phyloP scores from a whole-genome alignment of 345 rosid genomes.

The Raphanus sativus region DNA sequence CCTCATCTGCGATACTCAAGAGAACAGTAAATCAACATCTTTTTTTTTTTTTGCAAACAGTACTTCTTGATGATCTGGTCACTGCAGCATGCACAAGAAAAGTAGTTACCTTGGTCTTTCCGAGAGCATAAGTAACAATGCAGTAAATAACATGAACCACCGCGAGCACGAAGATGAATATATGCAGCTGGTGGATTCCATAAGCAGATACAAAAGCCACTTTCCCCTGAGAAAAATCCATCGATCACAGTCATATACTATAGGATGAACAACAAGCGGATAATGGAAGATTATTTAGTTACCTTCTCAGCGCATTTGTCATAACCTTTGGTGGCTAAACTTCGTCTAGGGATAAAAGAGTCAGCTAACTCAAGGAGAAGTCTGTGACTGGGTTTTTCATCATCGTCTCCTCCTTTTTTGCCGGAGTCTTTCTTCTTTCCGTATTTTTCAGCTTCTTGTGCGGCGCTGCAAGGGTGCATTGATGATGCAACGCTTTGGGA shows the following conservation, averaged over 20 bases:
- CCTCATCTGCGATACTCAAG: background rate
- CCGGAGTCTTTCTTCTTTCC: background rate
- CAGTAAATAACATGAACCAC: constrained; percentile 1
- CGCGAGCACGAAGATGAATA: background rate
- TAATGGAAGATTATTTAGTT: background rate
- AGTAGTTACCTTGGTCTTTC: background rate
- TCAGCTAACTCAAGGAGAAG: background rate
- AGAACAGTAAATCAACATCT: background rate
- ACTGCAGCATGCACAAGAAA: background rate
- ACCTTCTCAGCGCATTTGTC: background rate
- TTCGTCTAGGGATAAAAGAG: background rate
- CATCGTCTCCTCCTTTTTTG: background rate
- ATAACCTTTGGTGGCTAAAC: background rate
- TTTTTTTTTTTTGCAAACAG: background rate
- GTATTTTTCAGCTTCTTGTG: background rate
- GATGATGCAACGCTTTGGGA: background rate
- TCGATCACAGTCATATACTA: background rate
- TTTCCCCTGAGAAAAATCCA: background rate
- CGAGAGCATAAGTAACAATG: background rate
- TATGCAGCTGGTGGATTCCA: constrained; percentile 1
- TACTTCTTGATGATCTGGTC: background rate
- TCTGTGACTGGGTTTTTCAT: background rate
- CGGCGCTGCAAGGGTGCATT: background rate
- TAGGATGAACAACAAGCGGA: background rate
- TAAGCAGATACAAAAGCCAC: background rate